Evolutionary conservation across 2,329 filamentous ascomycete species (phyloP), one percentile per base, ranked within the genome.

Genomic region (Epichloe scottii): DNA sequence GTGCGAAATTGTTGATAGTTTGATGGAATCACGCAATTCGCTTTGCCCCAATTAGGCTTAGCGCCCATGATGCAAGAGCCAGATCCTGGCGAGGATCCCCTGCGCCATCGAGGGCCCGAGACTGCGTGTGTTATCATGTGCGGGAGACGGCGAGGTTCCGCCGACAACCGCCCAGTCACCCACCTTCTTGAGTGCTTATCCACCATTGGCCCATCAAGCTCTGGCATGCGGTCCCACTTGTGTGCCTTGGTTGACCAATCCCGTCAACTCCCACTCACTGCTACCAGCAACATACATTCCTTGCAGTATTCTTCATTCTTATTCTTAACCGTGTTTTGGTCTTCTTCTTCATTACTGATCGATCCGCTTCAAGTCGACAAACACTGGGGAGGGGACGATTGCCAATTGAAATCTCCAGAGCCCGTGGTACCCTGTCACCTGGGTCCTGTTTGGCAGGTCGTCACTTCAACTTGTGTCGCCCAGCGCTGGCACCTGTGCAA

Each of bases 21-120:
- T 53, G 56, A 61, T 49, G 57, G 60, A 68, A 69, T 69, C 67
- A 69, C 67, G 67, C 67, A 69, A 69, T 69, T 64, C 56, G 46
- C 42, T 60, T 62, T 63, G 54, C 44, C 65, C 60, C 41, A 49
- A 58, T 61, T 53, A 21, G 63, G 66, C 54, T 57, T 66, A 63
- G 63, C 57, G 58, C 15, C 50, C 35, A 61, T 61, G 59, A 55
- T 61, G 59, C 59, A 59, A 61, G 56, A 54, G 42, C 46, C 46
- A 46, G 50, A 51, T 45, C 19, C 48, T 48, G 46, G 23, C 48
- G 53, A 52, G 51, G 51, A 53, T 17, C 35, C 48, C 51, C 53
- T 49, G 40, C 50, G 50, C 43, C 43, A 44, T 49, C 49, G 43
- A 48, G 30, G 38, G 39, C 6, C 49, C 47, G 42, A 39, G n/a